Evolutionary conservation across 2,329 filamentous ascomycete genomes (phyloP).

Genomic region (Taxawa tesnikishii): DNA sequence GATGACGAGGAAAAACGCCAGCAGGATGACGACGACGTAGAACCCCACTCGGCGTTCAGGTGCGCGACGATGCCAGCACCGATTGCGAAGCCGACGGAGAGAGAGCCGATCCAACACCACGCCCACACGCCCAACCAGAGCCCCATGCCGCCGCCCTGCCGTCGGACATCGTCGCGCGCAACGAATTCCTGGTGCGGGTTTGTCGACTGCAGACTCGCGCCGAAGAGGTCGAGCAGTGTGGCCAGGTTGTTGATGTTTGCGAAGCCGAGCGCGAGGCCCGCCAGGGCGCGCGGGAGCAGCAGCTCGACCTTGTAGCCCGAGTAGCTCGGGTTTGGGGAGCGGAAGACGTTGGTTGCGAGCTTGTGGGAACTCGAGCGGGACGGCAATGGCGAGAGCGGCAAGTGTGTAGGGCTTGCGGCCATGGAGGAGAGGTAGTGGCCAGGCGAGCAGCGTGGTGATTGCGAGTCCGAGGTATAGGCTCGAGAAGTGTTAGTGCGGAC

Average conservation of each 20-base stretch:
- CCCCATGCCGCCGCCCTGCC: constrained; percentile 67
- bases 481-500: neutral
- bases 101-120: constrained; percentile 62
- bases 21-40: constrained; percentile 57
- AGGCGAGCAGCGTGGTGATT: constrained; percentile 56
- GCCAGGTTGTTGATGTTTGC: constrained; percentile 67
- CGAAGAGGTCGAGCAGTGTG: constrained; percentile 62
- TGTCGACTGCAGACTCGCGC: constrained; percentile 59
- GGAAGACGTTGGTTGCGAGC: constrained; percentile 50
- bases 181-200: constrained; percentile 63
- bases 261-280: constrained; percentile 60
- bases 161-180: constrained; percentile 53
- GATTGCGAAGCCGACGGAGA: constrained; percentile 59
- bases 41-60: constrained; percentile 58
- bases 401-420: constrained; percentile 69
- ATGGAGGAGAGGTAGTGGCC: constrained; percentile 64
- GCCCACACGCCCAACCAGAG: constrained; percentile 71
- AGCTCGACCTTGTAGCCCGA: constrained; percentile 47
- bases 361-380: constrained; percentile 66
- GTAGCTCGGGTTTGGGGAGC: constrained; percentile 40
- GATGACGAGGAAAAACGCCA: constrained; percentile 52
- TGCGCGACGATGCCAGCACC: constrained; percentile 57
- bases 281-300: constrained; percentile 50
- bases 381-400: constrained; percentile 51
- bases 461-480: constrained; percentile 58